A percentile compares a stretch with the other conserved stretches of the same genome.
Conservation (phyloP, 2,329 filamentous ascomycete genomes). For the Aspergillus sp. region DNA sequence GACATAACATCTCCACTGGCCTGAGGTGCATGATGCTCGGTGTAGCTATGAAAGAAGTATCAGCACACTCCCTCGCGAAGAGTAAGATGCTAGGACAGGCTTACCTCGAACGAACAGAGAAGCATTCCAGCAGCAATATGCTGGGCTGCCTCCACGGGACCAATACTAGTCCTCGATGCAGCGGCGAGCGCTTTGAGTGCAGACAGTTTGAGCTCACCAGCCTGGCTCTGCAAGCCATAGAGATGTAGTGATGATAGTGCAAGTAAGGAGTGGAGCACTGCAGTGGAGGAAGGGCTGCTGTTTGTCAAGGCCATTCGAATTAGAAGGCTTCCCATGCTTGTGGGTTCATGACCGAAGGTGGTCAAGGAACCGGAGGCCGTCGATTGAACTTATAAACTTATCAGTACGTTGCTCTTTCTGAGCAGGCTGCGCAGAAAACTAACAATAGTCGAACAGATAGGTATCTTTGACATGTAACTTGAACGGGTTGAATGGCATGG, state of each 20-base stretch:
- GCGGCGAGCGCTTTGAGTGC: not conserved
- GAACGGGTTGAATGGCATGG: slow-evolving; percentile 1
- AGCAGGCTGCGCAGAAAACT: too few relatives aligned
- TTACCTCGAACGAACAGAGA: slow-evolving; percentile 12
- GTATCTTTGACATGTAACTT: not conserved
- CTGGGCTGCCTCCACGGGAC: slow-evolving; percentile 6
- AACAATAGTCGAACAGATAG: slow-evolving; percentile 11
- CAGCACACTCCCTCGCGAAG: not conserved
- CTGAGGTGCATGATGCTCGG: slow-evolving; percentile 9
- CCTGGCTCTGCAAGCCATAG: slow-evolving; percentile 1
- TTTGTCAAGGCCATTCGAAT: slow-evolving; percentile 7
- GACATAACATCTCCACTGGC: slow-evolving; percentile 10
- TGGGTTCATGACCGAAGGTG: slow-evolving; percentile 6
- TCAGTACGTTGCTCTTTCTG: too few relatives aligned
- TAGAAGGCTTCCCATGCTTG: slow-evolving; percentile 1
- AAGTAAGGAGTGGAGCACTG: slow-evolving; percentile 4
- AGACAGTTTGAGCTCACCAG: slow-evolving; percentile 6
- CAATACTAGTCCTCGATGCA: slow-evolving; percentile 1
- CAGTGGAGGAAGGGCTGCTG: slow-evolving; percentile 1
- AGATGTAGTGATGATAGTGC: slow-evolving; percentile 10
- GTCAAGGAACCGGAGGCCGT: slow-evolving; percentile 8
- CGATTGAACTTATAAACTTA: not conserved
- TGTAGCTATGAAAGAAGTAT: not conserved
- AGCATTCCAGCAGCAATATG: slow-evolving; percentile 14
- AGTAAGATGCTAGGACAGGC: not conserved